A percentile compares a stretch with the other conserved stretches of the same genome.
phyloP scores from a whole-genome alignment of 495 filamentous ascomycete genomes.

The Penicillium macrosclerotiorum region DNA sequence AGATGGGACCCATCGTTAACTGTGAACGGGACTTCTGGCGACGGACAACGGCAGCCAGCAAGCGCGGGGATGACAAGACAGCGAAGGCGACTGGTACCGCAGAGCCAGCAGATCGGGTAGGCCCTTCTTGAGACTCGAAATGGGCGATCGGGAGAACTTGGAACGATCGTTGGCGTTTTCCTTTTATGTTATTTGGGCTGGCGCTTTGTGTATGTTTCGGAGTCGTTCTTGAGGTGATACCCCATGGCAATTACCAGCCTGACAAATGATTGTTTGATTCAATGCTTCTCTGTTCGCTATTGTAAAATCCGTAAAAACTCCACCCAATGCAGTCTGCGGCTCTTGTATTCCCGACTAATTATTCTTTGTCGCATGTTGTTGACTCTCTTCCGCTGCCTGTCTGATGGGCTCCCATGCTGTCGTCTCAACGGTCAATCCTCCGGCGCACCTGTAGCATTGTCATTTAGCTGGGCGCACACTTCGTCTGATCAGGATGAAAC shows the following conservation, averaged over 20 bases:
- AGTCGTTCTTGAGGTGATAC: constrained; percentile 40
- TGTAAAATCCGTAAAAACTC: constrained; percentile 25
- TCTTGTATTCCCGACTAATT: neutral
- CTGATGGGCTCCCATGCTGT: constrained; percentile 66
- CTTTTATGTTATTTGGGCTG: constrained; percentile 17
- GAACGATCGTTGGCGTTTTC: constrained; percentile 25
- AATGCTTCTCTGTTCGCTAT: neutral
- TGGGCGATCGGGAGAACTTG: constrained; percentile 8
- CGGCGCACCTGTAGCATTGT: constrained; percentile 69
- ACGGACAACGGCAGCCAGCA: constrained; percentile 26
- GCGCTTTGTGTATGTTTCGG: constrained; percentile 18
- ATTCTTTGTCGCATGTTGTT: constrained; percentile 12
- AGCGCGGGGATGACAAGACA: constrained; percentile 31
- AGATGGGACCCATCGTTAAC: constrained; percentile 48
- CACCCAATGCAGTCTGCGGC: constrained; percentile 23
- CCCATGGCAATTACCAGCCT: constrained; percentile 28
- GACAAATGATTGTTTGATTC: constrained; percentile 14
- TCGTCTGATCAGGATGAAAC: too few species aligned
- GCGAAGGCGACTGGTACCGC: constrained; percentile 21
- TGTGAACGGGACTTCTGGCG: constrained; percentile 48
- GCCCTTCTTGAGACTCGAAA: constrained; percentile 28
- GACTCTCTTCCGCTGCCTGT: constrained; percentile 27
- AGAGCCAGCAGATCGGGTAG: constrained; percentile 31
- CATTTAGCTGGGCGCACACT: too few species aligned
- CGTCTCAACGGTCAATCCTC: constrained; percentile 77